Evolutionary conservation across 2,329 filamentous ascomycete species (phyloP), one percentile per base, ranked within the genome.

Genomic region (Pseudogymnoascus sp.): DNA sequence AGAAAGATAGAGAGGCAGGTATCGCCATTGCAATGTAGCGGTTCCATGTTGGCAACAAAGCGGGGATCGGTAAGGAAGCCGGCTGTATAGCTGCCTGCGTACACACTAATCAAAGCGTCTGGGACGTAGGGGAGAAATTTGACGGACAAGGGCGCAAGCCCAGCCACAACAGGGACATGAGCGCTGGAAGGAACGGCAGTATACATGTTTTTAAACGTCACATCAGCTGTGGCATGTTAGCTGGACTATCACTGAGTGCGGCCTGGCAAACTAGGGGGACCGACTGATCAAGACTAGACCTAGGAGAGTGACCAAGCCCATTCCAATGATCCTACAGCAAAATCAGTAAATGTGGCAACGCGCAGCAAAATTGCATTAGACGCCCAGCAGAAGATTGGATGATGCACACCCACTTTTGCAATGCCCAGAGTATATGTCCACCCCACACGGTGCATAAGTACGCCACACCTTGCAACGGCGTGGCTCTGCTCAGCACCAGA

Each of bases 131-230:
- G n/a, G n/a, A 55, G 27, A 31, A 33, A 55, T 55, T 55, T 15
- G n/a, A 55, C 12, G n/a, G 48, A 55, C 29, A 55, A 29, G 48
- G 48, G 48, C 31, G 48, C 48, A 55, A 55, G 48, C 27, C 48
- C 48, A 33, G 48, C 48, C 9, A 55, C 9, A 13, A 55, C 48
- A 15, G 48, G 48, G n/a, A 55, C 48, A 18, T 12, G 27, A 33
- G n/a, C 48, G 2, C n/a, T 18, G 7, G 27, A 55, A 55, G 29
- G 29, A 55, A 55, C 27, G 27, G 48, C 48, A 7, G 27, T 55
- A 33, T 55, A 55, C 48, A 55, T 55, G 8, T 55, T 55, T 33
- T 55, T 55, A 29, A 55, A 55, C 48, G 48, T 55, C 48, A 55
- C 48, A 55, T 55, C 48, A 55, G 48, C 48, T 55, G 27, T 55